These are phyloP conservation scores for Clathrus columnatus DNA, from an alignment of 768 basidiomycete species.

Conservation along the genomic window DNA sequence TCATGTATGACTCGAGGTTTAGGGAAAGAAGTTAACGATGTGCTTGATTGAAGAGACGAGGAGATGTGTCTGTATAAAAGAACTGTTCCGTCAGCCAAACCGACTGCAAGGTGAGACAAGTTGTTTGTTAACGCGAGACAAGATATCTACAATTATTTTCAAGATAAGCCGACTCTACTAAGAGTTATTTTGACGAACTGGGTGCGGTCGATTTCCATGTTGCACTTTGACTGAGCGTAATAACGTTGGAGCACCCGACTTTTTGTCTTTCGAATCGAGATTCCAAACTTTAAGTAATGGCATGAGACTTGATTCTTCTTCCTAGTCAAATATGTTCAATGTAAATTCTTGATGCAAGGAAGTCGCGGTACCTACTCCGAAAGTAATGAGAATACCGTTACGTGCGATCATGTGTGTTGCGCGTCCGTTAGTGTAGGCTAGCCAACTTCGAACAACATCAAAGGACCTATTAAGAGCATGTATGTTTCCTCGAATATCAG, in stretches of 20 bases:
- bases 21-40: conserved; percentile 66
- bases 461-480: conserved; percentile 71
- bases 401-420: conserved; percentile 84
- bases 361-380: conserved; percentile 55
- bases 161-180: conserved; percentile 4
- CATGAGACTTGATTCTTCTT: conserved; percentile 59
- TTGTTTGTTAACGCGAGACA: conserved; percentile 69
- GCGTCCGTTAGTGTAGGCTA: conserved; percentile 69
- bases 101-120: conserved; percentile 81
- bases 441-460: conserved; percentile 62
- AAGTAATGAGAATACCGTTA: conserved; percentile 73
- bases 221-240: conserved; percentile 73
- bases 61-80: conserved; percentile 86
- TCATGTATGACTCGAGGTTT: conserved; percentile 83
- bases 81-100: conserved; percentile 91
- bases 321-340: conserved; percentile 35
- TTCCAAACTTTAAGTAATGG: conserved; percentile 88
- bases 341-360: not conserved
- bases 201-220: conserved; percentile 67
- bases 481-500: conserved; percentile 79
- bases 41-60: conserved; percentile 72
- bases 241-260: conserved; percentile 49
- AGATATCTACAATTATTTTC: conserved; percentile 43
- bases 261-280: conserved; percentile 60
- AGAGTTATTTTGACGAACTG: conserved; percentile 34